These are phyloP conservation scores for Trichoderma polysporum DNA, from an alignment of 2,329 filamentous ascomycete species.

Conservation along the genomic window DNA sequence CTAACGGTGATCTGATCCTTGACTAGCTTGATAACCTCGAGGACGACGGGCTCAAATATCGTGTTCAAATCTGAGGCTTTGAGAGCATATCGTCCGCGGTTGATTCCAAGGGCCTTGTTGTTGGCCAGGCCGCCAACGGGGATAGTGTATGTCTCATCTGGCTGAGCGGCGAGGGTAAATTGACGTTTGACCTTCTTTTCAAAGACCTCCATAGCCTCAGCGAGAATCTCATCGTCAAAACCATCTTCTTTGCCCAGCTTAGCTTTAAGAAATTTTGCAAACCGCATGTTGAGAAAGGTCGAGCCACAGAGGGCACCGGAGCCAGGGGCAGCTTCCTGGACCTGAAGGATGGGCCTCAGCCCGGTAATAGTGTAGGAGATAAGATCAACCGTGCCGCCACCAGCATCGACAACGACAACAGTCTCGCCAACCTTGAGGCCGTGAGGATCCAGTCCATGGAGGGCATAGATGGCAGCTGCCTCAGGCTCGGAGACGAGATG, in stretches of 20 bases:
- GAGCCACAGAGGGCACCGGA: constrained; percentile 49
- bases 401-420: constrained; percentile 52
- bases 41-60: constrained; percentile 46
- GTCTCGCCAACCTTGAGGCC: constrained; percentile 44
- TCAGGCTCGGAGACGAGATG: constrained; percentile 50
- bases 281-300: constrained; percentile 46
- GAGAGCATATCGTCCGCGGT: constrained; percentile 38
- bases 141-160: constrained; percentile 36
- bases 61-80: constrained; percentile 40
- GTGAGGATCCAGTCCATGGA: constrained; percentile 42
- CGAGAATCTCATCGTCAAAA: constrained; percentile 42
- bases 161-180: constrained; percentile 1
- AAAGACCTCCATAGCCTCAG: constrained; percentile 43
- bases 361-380: constrained; percentile 49
- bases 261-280: constrained; percentile 41
- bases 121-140: constrained; percentile 42
- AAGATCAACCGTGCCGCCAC: constrained; percentile 52
- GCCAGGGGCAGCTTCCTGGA: constrained; percentile 46
- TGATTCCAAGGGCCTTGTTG: constrained; percentile 40
- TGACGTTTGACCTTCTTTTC: constrained; percentile 34
- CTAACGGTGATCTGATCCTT: constrained; percentile 43
- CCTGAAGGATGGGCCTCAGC: constrained; percentile 44
- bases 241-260: constrained; percentile 42
- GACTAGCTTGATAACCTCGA: constrained; percentile 44
- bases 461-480: constrained; percentile 48